Conservation (phyloP, 139 green algal genomes). For the Chlorokybus atmophyticus region DNA sequence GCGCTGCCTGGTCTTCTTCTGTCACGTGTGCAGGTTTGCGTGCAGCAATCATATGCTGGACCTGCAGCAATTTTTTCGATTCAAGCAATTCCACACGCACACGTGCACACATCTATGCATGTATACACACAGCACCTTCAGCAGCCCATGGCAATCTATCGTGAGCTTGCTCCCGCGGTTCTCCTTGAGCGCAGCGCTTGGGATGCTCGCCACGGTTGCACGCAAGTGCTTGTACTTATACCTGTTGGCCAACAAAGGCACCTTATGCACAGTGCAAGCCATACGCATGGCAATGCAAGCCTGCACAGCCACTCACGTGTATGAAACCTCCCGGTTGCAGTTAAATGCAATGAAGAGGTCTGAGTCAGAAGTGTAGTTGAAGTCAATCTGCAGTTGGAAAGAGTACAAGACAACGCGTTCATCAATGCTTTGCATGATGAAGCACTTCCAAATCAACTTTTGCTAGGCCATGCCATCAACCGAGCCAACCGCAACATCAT, state of each 20-base stretch:
- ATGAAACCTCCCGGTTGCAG: conserved; percentile 14
- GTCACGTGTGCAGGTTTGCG: not conserved
- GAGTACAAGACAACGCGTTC: not conserved
- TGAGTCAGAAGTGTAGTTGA: conserved; percentile 5
- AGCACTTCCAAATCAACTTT: too few species aligned
- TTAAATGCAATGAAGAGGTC: conserved; percentile 29
- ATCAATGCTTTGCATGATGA: too few species aligned
- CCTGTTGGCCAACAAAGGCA: conserved; percentile 3
- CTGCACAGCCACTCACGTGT: conserved; percentile 7
- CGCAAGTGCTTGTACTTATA: conserved; percentile 31
- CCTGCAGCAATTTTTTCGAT: too few species aligned
- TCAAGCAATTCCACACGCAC: too few species aligned
- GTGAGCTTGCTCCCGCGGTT: conserved; percentile 26
- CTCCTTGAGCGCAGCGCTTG: conserved; percentile 18
- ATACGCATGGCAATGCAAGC: not conserved
- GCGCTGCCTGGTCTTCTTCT: not conserved
- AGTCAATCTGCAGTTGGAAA: conserved; percentile 22
- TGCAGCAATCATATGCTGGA: conserved; percentile 25
- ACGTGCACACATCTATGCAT: too few species aligned
- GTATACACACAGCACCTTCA: too few species aligned
- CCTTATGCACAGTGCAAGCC: not conserved
- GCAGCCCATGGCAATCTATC: conserved; percentile 15
- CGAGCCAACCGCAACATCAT: too few species aligned
- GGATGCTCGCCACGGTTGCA: conserved; percentile 24
- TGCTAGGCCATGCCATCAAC: too few species aligned